Evolutionary conservation across 257 asterid genomes (phyloP), one percentile per base, ranked within the genome.

Genomic region (Coffea canephora): DNA sequence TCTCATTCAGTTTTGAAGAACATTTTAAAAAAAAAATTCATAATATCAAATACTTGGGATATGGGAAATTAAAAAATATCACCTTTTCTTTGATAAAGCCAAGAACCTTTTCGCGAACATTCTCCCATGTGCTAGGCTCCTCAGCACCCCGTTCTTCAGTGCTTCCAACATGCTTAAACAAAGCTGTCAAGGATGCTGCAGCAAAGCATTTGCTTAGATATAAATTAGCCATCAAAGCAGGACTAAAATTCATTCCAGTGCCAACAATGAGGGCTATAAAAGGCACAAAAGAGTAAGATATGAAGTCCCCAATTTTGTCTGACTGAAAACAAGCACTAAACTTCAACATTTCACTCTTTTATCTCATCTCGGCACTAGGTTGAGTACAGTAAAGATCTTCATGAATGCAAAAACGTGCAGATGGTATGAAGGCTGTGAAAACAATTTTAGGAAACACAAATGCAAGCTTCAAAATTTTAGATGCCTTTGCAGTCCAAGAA

Each of bases 31-130:
- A 36, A 48, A 18, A 62, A 8, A 43, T 16, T 31, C 27, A 73
- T 25, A 59, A 27, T 54, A 45, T 27, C 13, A 67, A 6, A 41
- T 41, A 71, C 39, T 52, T 67, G 76, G 23, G 9, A 39, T 23
- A 69, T n/a, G 10, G 57, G 67, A 59, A 55, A 55, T 57, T 21
- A 31, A 31, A 52, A 27, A 54, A 43, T 43, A 75, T 76, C 50
- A 91, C 98, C 98, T 91, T 95, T 83, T 95, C 99, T 78, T 93
- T 87, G 71, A 95, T 81, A 88, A 93, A 95, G 87, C 90, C 82
- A 57, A 95, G 88, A 86, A 92, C 97, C 84, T 93, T 95, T 85
- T 95, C 97, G 27, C 99, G 98, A 52, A 91, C 82, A 81, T 89
- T 86, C 86, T 95, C 98, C 91, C 98, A 91, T 71, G 93, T 85